Percentiles rank a stretch among this genome's conserved stretches.
Evolutionary conservation across 805 yeast genomes (phyloP).

Genomic region (Wickerhamiella allomyrinae): DNA sequence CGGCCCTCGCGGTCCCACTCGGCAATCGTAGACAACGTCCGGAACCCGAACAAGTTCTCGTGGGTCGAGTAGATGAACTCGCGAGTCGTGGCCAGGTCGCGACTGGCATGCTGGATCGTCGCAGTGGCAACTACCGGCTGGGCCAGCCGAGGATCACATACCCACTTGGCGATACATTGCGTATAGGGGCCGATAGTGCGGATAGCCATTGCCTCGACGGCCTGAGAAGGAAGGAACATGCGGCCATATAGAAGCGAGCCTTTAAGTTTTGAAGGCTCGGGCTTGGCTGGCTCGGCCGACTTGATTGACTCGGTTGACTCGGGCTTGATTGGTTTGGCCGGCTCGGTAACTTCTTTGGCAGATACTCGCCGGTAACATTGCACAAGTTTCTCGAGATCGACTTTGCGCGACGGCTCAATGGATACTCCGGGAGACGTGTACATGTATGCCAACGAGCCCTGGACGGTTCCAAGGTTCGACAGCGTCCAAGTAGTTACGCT

Average conservation of each 20-base stretch:
- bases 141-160: slow-evolving; percentile 47
- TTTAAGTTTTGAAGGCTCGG: neutral
- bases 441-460: slow-evolving; percentile 73
- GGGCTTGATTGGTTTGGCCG: neutral
- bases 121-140: slow-evolving; percentile 34
- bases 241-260: slow-evolving; percentile 54
- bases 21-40: slow-evolving; percentile 61
- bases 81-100: slow-evolving; percentile 30
- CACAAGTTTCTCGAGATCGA: slow-evolving; percentile 14
- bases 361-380: slow-evolving; percentile 13
- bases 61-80: slow-evolving; percentile 74
- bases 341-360: neutral
- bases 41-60: slow-evolving; percentile 68
- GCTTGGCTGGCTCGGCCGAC: neutral
- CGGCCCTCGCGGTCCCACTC: slow-evolving; percentile 15
- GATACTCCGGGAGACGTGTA: slow-evolving; percentile 50
- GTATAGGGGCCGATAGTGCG: slow-evolving; percentile 33
- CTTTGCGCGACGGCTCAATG: slow-evolving; percentile 26
- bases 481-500: slow-evolving; percentile 64
- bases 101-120: slow-evolving; percentile 6
- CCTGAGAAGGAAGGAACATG: slow-evolving; percentile 75
- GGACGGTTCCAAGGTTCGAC: slow-evolving; percentile 46
- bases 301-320: too few species aligned
- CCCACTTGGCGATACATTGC: slow-evolving; percentile 60
- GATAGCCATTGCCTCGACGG: slow-evolving; percentile 64